A percentile compares a stretch with the other conserved stretches of the same genome.
Conservation (phyloP, 306 rosid species). For the Sesbania bispinosa region DNA sequence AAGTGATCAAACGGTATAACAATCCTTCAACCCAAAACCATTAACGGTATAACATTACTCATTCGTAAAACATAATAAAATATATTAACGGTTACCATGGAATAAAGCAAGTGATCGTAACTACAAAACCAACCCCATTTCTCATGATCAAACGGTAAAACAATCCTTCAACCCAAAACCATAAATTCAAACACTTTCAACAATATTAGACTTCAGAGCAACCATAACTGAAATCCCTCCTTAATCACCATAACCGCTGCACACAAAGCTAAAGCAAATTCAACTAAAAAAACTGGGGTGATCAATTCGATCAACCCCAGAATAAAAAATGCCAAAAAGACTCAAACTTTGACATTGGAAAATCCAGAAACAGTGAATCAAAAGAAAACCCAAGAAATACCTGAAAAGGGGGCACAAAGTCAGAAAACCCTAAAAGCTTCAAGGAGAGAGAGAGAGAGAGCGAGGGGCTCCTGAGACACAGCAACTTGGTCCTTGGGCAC, state of each 20-base stretch:
- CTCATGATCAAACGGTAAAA: background rate
- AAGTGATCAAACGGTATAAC: too few relatives aligned
- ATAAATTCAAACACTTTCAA: slow-evolving; percentile 15
- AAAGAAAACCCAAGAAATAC: slow-evolving; percentile 26
- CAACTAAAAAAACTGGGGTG: background rate
- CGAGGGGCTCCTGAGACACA: background rate
- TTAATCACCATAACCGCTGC: slow-evolving; percentile 14
- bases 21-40: too few relatives aligned
- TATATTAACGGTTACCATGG: background rate
- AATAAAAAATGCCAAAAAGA: background rate
- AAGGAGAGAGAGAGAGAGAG: background rate
- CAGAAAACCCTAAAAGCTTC: slow-evolving; percentile 42
- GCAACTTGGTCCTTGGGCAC: background rate
- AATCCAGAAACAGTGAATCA: background rate
- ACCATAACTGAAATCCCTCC: slow-evolving; percentile 20
- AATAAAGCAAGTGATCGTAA: slow-evolving; percentile 27
- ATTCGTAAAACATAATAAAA: background rate
- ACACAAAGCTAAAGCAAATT: slow-evolving; percentile 2
- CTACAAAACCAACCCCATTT: slow-evolving; percentile 27
- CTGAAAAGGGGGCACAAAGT: slow-evolving; percentile 25
- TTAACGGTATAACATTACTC: background rate
- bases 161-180: slow-evolving; percentile 11
- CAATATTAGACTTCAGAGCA: slow-evolving; percentile 9
- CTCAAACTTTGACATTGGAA: slow-evolving; percentile 3
- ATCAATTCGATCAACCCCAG: slow-evolving; percentile 28